Conservation (phyloP, 495 filamentous ascomycete species). For the Bathelium albidoporum region DNA sequence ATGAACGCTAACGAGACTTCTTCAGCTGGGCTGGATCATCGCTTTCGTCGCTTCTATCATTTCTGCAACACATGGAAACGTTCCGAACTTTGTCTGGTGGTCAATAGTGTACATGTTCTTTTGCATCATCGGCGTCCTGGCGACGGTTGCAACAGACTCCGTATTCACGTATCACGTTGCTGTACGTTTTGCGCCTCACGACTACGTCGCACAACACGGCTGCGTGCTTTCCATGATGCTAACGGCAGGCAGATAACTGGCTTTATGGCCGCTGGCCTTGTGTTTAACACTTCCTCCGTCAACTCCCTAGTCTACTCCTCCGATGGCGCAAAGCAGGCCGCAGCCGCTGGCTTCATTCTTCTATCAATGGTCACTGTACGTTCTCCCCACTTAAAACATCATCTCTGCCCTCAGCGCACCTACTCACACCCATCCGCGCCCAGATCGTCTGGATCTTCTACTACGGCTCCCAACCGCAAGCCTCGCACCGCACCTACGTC, state of each 20-base stretch:
- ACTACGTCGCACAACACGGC: no score
- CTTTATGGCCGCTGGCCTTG: constrained; percentile 70
- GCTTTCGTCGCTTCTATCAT: constrained; percentile 79
- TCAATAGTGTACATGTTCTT: constrained; percentile 74
- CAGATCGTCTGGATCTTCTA: constrained; percentile 99
- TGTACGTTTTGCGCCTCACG: constrained; percentile 35
- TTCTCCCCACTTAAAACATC: constrained; percentile 10
- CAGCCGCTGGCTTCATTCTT: constrained; percentile 89
- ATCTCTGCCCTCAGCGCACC: constrained; percentile 1
- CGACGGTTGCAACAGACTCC: constrained; percentile 72
- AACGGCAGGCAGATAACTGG: constrained; percentile 57
- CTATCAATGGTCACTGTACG: constrained; percentile 86
- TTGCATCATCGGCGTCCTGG: constrained; percentile 63
- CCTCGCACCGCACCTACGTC: constrained; percentile 79
- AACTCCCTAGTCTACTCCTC: constrained; percentile 68
- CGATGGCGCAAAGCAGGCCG: constrained; percentile 65
- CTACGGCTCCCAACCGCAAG: constrained; percentile 85
- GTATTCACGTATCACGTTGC: constrained; percentile 83
- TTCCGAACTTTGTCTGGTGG: constrained; percentile 89
- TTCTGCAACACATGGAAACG: constrained; percentile 47
- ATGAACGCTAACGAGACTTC: not conserved
- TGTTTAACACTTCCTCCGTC: constrained; percentile 72
- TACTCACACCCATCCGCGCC: not conserved
- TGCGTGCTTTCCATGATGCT: constrained; percentile 24
- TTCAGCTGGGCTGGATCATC: constrained; percentile 87